Conservation (phyloP, 371 early-diverging fungal species). For the Choanephora cucurbitarum region DNA sequence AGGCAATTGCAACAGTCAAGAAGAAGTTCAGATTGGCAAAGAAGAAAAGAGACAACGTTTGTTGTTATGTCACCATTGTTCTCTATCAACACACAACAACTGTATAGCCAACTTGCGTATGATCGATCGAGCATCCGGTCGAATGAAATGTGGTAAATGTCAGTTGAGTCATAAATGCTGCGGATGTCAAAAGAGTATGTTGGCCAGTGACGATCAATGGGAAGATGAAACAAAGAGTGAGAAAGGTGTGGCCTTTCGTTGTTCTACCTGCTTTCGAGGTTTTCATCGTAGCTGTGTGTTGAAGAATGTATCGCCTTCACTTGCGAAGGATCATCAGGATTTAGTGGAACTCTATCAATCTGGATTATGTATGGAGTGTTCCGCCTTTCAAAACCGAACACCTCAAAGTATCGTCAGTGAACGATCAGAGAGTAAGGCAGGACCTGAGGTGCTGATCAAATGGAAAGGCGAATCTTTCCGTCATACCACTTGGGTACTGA, state of each 20-base stretch:
- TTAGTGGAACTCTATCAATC: constrained; percentile 26
- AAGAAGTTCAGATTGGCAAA: constrained; percentile 6
- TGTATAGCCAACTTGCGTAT: constrained; percentile 24
- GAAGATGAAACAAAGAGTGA: not conserved
- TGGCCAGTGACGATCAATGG: too few relatives aligned
- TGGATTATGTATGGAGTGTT: constrained; percentile 47
- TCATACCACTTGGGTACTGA: constrained; percentile 61
- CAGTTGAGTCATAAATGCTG: constrained; percentile 2
- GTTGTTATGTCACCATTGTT: constrained; percentile 47
- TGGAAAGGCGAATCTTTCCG: constrained; percentile 60
- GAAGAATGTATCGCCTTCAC: constrained; percentile 4
- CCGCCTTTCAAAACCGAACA: constrained; percentile 14
- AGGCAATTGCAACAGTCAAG: constrained; percentile 8
- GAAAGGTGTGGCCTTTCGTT: constrained; percentile 37
- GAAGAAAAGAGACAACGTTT: constrained; percentile 18
- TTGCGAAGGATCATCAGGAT: constrained; percentile 13
- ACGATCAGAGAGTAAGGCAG: constrained; percentile 1
- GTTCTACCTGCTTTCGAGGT: constrained; percentile 37
- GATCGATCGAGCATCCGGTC: not conserved
- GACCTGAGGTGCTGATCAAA: constrained; percentile 42
- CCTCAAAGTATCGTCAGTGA: constrained; percentile 9
- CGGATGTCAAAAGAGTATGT: constrained; percentile 10
- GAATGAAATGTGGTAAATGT: constrained; percentile 20
- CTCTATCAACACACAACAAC: constrained; percentile 39
- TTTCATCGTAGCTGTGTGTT: constrained; percentile 42